A percentile compares a stretch with the other conserved stretches of the same genome.
These are phyloP conservation scores for Chernovozyma aurita DNA, from an alignment of 1,139 yeast genomes.

Conservation along the genomic window DNA sequence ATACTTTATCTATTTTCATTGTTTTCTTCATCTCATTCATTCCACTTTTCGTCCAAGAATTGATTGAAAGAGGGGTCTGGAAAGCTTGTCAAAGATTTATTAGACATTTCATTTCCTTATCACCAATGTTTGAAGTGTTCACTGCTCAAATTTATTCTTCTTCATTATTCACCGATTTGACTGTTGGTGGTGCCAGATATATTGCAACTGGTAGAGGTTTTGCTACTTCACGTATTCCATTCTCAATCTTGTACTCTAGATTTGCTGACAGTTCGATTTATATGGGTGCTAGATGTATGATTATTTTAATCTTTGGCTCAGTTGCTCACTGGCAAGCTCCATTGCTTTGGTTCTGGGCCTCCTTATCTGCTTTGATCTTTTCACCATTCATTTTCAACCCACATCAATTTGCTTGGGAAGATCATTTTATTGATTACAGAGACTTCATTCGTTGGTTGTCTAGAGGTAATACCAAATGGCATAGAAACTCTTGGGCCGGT, in stretches of 20 bases:
- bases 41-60: conserved; percentile 94
- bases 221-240: conserved; percentile 97
- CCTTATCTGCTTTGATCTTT: conserved; percentile 81
- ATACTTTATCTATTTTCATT: conserved; percentile 94
- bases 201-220: conserved; percentile 99
- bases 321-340: conserved; percentile 97
- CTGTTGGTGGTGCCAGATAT: conserved; percentile 99
- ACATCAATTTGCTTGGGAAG: conserved; percentile 98
- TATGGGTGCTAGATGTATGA: conserved; percentile 88
- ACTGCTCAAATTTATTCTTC: conserved; percentile 97
- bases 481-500: conserved; percentile 99
- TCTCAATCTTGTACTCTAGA: conserved; percentile 90
- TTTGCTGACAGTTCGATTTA: conserved; percentile 97
- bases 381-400: conserved; percentile 97
- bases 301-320: conserved; percentile 88
- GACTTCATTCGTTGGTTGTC: conserved; percentile 98
- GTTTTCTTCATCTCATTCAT: conserved; percentile 96
- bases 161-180: conserved; percentile 83
- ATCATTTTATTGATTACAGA: conserved; percentile 97
- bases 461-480: conserved; percentile 98
- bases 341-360: conserved; percentile 97
- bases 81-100: conserved; percentile 86
- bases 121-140: conserved; percentile 97
- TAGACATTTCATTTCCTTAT: conserved; percentile 83
- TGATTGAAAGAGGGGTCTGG: conserved; percentile 98